Evolutionary conservation across 257 asterid species (phyloP), one percentile per base, ranked within the genome.

Genomic region (Rehmannia glutinosa): DNA sequence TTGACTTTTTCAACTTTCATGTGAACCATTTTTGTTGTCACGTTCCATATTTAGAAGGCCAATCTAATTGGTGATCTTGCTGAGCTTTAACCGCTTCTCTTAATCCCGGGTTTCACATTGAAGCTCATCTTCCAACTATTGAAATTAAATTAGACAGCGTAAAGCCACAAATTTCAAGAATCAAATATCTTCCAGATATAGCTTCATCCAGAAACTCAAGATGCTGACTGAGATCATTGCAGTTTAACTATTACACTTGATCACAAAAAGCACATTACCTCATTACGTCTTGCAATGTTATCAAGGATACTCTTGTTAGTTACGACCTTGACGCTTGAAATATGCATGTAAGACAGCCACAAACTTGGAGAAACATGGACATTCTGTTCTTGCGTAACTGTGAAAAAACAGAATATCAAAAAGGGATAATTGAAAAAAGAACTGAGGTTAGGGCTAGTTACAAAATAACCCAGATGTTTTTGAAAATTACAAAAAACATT

Each of bases 181-280:
- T 8, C 21, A 50, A 49, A 49, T 53, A 19, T 36, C 39, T n/a
- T 33, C 62, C 46, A 38, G 15, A 21, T 16, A 36, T 23, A 35
- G 74, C 43, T 49, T 17, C 33, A 58, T 23, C 28, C 30, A 62
- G 57, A 62, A 71, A 52, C 21, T 28, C 56, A 9, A 32, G 6
- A n/a, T 7, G 30, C 65, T 52, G 16, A 50, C 21, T 24, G 20
- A 10, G 19, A 2, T 56, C n/a, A n/a, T 51, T 15, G 62, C 69
- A 9, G 53, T 49, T 35, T 24, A 39, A 47, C 51, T 15, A 32
- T 24, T 49, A 43, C 16, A 33, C 73, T 69, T 59, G 73, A 43
- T 20, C 9, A 55, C 19, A 46, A 50, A 56, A 59, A 20, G 30
- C 52, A 51, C 50, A 12, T 6, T 49, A 8, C 23, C 38, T 57